These are phyloP conservation scores for Cryptosporidium muris DNA, from an alignment of 169 alveolate genomes.

Conservation along the genomic window DNA sequence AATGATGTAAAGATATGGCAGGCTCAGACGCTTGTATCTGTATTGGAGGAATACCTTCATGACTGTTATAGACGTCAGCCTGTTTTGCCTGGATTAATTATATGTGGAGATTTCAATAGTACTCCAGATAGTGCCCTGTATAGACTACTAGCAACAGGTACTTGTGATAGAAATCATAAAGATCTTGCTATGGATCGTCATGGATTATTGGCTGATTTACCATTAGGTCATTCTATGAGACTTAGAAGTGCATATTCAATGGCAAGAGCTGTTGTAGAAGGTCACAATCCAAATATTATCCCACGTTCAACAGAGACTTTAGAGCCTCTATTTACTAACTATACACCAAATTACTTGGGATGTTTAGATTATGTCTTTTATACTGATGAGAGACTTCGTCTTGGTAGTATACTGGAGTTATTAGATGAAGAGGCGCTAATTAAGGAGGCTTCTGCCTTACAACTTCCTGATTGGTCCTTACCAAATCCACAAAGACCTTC, in stretches of 20 bases:
- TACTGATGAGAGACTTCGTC: conserved; percentile 75
- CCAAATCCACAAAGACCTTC: conserved; percentile 82
- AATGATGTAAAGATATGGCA: conserved; percentile 82
- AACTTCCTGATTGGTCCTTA: conserved; percentile 77
- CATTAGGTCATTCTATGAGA: conserved; percentile 76
- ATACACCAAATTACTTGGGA: conserved; percentile 78
- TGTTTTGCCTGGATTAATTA: conserved; percentile 75
- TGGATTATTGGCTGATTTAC: conserved; percentile 75
- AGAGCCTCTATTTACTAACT: conserved; percentile 82
- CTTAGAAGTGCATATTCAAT: conserved; percentile 78
- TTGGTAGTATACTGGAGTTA: conserved; percentile 75
- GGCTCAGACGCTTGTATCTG: conserved; percentile 79
- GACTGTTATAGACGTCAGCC: conserved; percentile 74
- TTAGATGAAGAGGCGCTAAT: conserved; percentile 74
- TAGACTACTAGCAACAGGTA: conserved; percentile 77
- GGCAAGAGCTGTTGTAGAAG: conserved; percentile 71
- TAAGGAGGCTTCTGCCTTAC: conserved; percentile 80
- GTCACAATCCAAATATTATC: conserved; percentile 50
- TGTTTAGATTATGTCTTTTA: conserved; percentile 81
- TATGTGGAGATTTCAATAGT: conserved; percentile 81
- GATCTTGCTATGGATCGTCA: conserved; percentile 76
- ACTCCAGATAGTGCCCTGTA: conserved; percentile 82
- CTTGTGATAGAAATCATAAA: conserved; percentile 76
- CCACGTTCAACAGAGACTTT: conserved; percentile 45
- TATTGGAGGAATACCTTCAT: conserved; percentile 74